phyloP scores from a whole-genome alignment of 2,329 filamentous ascomycete genomes.

The Polytolypa hystricis region DNA sequence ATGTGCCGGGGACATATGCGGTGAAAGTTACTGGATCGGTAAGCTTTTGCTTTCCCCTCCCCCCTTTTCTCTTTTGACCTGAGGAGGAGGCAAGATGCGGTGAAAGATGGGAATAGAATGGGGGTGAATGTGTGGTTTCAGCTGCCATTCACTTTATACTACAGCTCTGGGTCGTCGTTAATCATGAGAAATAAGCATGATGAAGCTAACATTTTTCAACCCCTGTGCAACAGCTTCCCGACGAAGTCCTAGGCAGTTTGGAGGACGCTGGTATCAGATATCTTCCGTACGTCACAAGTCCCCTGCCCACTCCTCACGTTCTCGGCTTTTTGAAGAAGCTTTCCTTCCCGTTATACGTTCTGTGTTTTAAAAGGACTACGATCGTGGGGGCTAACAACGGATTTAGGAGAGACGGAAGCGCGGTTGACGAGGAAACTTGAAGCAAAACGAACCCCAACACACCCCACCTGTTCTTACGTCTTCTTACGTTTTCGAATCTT shows the following conservation, averaged over 20 bases:
- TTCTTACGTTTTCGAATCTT: not conserved
- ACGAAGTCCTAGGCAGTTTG: slow-evolving; percentile 44
- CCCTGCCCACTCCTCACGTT: not conserved
- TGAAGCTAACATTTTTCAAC: not conserved
- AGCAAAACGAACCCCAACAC: not conserved
- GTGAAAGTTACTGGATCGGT: slow-evolving; percentile 81
- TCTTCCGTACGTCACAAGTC: slow-evolving; percentile 38
- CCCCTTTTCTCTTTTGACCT: not conserved
- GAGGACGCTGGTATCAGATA: slow-evolving; percentile 52
- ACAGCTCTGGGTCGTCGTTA: too few species aligned
- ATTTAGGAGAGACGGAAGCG: slow-evolving; percentile 35
- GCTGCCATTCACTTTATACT: too few species aligned
- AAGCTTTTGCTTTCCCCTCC: slow-evolving; percentile 21
- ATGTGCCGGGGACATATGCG: slow-evolving; percentile 82
- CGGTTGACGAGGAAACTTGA: slow-evolving; percentile 33
- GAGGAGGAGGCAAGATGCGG: not conserved
- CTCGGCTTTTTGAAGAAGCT: not conserved
- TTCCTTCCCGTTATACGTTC: not conserved
- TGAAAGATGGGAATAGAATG: too few species aligned
- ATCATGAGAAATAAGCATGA: too few species aligned
- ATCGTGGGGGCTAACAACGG: not conserved
- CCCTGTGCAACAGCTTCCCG: slow-evolving; percentile 36
- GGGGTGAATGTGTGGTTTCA: not conserved
- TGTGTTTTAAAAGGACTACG: not conserved
- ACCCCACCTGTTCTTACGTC: too few species aligned